A percentile compares a stretch with the other conserved stretches of the same genome.
Conservation (phyloP, 2,329 filamentous ascomycete species). For the Alternaria sp. region DNA sequence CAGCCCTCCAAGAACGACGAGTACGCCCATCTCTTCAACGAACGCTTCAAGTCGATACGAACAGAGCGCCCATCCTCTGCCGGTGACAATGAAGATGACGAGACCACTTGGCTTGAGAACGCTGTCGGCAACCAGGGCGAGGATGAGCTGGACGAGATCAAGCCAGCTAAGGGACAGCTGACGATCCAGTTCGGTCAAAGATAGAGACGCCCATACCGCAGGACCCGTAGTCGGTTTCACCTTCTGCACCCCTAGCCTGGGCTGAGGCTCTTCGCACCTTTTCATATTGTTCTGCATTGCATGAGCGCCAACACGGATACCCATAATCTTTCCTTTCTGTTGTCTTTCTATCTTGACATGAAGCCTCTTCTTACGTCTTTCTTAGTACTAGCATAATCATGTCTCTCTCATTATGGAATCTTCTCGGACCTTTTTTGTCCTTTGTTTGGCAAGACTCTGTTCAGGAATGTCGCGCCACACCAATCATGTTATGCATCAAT, state of each 20-base stretch:
- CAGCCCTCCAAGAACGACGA: constrained; percentile 46
- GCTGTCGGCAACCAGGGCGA: constrained; percentile 37
- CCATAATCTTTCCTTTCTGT: constrained; percentile 27
- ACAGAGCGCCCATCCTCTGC: constrained; percentile 34
- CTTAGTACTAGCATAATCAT: constrained; percentile 4
- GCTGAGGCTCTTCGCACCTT: constrained; percentile 24
- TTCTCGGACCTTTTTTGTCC: neutral
- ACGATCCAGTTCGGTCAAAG: constrained; percentile 50
- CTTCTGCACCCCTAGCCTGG: neutral
- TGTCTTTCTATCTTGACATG: neutral
- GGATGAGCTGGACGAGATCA: constrained; percentile 29
- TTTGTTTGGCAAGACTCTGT: neutral
- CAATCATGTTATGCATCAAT: neutral
- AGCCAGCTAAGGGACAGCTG: constrained; percentile 42
- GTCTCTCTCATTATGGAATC: neutral
- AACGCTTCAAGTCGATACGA: constrained; percentile 49
- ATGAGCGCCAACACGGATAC: constrained; percentile 36
- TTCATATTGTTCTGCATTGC: constrained; percentile 33
- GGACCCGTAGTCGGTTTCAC: constrained; percentile 3
- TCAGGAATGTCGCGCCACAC: neutral
- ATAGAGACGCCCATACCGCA: constrained; percentile 23
- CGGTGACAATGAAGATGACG: constrained; percentile 42
- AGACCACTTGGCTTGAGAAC: constrained; percentile 46
- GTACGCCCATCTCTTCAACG: constrained; percentile 54
- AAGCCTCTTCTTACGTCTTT: neutral